Evolutionary conservation across 768 basidiomycete genomes (phyloP).

Genomic region (Tricholoma saponaceum): DNA sequence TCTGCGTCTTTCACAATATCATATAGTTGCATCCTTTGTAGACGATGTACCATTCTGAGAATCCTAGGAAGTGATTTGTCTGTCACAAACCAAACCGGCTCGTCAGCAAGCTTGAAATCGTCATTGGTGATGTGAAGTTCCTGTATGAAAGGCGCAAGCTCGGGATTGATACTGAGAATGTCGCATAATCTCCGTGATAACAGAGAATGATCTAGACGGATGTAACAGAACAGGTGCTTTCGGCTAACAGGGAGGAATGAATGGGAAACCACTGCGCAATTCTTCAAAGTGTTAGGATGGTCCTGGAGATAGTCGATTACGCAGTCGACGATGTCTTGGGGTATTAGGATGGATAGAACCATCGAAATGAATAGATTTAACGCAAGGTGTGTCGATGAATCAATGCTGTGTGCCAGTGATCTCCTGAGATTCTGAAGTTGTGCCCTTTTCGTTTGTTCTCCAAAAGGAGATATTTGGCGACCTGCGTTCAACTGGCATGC

Average conservation of each 20-base stretch:
- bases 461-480: too few relatives aligned
- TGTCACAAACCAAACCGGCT: not conserved
- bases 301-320: too few relatives aligned
- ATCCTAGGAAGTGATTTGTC: not conserved
- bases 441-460: too few relatives aligned
- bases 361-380: too few relatives aligned
- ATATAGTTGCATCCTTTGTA: not conserved
- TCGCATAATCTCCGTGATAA: not conserved
- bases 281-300: too few relatives aligned
- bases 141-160: not conserved
- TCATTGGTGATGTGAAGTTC: not conserved
- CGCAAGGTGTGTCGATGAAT: too few relatives aligned
- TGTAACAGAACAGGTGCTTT: not conserved
- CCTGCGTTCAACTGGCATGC: too few relatives aligned
- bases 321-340: too few relatives aligned
- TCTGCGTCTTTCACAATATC: not conserved
- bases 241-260: conserved; percentile 2
- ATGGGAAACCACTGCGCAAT: not conserved
- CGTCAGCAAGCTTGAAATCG: not conserved
- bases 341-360: not conserved
- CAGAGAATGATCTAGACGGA: not conserved
- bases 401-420: too few relatives aligned
- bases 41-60: not conserved
- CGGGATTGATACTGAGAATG: not conserved
- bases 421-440: too few relatives aligned